Base-by-base conservation (phyloP, 2,329 filamentous ascomycete species). In the Colletotrichum tofieldiae region DNA sequence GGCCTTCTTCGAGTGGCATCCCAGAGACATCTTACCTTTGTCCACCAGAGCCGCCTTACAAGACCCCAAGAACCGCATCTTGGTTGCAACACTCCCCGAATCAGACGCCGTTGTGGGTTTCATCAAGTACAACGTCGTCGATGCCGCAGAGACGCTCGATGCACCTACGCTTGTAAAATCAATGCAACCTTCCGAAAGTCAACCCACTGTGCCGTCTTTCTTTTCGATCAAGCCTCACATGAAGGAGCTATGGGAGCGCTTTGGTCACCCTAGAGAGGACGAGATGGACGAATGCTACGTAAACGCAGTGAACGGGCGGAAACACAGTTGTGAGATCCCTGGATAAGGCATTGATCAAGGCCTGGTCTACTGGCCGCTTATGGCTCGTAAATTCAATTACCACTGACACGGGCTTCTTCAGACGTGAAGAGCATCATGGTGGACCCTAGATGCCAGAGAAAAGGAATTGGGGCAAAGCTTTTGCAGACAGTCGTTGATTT, bases 391-490 rank as follows among this genome's bases (percentile, higher is more conserved):
- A 41, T 41, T 16, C 35, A 56, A 12, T 23, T 23, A 16, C 11
- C 26, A 37, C 67, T 65, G 45, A 74, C 32, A 14, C 18, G 12
- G 20, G 29, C 12, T 39, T 20, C 12, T 39, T 20, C 18, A 77
- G 75, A 74, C 55, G 64, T 77, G 23, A 73, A 74, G 23, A 74
- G 75, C n/a, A 67, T 76, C 23, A 78, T 77, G 76, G 65, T 78
- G 9, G 68, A 75, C 20, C 76, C 77, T 2, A 18, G 51, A 18
- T 59, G 76, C 32, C 77, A 79, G 56, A 68, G 75, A 12, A 71
- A 61, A 7, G 76, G 75, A 23, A 65, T 77, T 1, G 74, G 77
- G 14, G 37, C 45, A 7, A 64, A 65, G 29, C 55, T 78, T 14
- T 71, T 78, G 3, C 35, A 37, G 8, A 56, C 49, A 7, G 73